phyloP scores from a whole-genome alignment of 1,139 yeast species.

The Suhomyces taliae region DNA sequence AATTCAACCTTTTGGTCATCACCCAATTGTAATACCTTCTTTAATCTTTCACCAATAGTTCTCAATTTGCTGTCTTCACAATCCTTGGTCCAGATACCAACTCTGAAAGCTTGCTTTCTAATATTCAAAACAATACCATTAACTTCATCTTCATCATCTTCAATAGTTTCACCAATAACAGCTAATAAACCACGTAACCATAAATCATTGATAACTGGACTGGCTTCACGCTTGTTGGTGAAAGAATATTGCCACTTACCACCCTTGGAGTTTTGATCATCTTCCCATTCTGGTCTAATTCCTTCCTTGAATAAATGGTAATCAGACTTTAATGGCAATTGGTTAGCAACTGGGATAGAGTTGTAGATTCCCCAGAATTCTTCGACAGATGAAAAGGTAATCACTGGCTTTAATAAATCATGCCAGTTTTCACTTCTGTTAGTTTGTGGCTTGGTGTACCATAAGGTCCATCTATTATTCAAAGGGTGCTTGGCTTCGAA shows the following conservation, averaged over 20 bases:
- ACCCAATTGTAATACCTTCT: slow-evolving; percentile 68
- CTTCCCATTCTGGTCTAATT: slow-evolving; percentile 99
- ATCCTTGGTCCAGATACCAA: slow-evolving; percentile 92
- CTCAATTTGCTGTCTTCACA: slow-evolving; percentile 63
- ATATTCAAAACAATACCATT: slow-evolving; percentile 93
- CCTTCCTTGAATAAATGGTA: slow-evolving; percentile 95
- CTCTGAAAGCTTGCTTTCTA: slow-evolving; percentile 78
- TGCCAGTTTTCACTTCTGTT: slow-evolving; percentile 86
- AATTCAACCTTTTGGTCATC: slow-evolving; percentile 77
- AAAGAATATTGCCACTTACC: slow-evolving; percentile 86
- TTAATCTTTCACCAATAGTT: slow-evolving; percentile 82
- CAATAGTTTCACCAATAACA: slow-evolving; percentile 94
- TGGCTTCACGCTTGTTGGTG: slow-evolving; percentile 64
- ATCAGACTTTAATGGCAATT: slow-evolving; percentile 89
- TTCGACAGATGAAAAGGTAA: slow-evolving; percentile 88
- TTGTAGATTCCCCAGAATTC: slow-evolving; percentile 99
- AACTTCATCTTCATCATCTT: slow-evolving; percentile 84
- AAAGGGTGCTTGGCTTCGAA: slow-evolving; percentile 87
- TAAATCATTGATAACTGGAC: slow-evolving; percentile 73
- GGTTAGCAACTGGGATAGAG: slow-evolving; percentile 89
- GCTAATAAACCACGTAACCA: slow-evolving; percentile 92
- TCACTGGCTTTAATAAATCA: slow-evolving; percentile 89
- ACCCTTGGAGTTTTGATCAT: slow-evolving; percentile 79
- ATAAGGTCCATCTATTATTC: slow-evolving; percentile 90
- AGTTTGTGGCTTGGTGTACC: slow-evolving; percentile 95